phyloP scores from a whole-genome alignment of 768 basidiomycete genomes.

The Xerocomus spinulosus region DNA sequence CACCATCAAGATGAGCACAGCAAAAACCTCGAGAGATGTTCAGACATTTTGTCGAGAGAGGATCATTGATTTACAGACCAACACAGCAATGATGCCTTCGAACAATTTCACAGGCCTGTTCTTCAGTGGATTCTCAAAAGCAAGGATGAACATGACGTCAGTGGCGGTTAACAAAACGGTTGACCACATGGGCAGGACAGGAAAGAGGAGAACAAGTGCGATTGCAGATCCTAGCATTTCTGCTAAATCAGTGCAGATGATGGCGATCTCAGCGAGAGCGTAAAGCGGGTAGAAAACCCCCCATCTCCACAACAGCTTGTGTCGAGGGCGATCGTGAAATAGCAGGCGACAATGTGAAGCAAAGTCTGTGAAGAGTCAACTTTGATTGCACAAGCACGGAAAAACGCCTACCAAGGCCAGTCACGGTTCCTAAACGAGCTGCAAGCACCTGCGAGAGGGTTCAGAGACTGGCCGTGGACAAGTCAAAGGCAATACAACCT shows the following conservation, averaged over 20 bases:
- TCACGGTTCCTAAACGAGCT: conserved; percentile 76
- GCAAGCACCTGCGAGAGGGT: conserved; percentile 57
- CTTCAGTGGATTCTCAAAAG: conserved; percentile 63
- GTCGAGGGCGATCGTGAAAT: conserved; percentile 58
- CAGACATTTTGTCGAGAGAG: neutral
- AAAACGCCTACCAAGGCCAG: conserved; percentile 58
- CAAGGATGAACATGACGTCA: conserved; percentile 69
- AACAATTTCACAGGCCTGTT: conserved; percentile 65
- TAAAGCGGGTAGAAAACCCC: conserved; percentile 63
- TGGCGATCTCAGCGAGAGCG: conserved; percentile 59
- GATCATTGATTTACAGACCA: conserved; percentile 41
- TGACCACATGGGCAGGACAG: conserved; percentile 62
- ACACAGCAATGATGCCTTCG: conserved; percentile 55
- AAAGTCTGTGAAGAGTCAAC: conserved; percentile 41
- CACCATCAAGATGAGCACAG: conserved; percentile 74
- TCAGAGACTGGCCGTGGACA: conserved; percentile 1
- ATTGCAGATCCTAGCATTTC: conserved; percentile 82
- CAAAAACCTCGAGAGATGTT: conserved; percentile 43
- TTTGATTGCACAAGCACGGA: neutral
- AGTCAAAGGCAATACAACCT: conserved; percentile 36
- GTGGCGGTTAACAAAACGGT: conserved; percentile 63
- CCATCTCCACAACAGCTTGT: conserved; percentile 55
- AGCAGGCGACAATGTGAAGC: conserved; percentile 61
- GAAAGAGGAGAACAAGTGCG: conserved; percentile 72
- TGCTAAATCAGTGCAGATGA: conserved; percentile 75